Evolutionary conservation across 176 grass and related monocot genomes (phyloP), one percentile per base, ranked within the genome.

Genomic region (Oryza nivara): DNA sequence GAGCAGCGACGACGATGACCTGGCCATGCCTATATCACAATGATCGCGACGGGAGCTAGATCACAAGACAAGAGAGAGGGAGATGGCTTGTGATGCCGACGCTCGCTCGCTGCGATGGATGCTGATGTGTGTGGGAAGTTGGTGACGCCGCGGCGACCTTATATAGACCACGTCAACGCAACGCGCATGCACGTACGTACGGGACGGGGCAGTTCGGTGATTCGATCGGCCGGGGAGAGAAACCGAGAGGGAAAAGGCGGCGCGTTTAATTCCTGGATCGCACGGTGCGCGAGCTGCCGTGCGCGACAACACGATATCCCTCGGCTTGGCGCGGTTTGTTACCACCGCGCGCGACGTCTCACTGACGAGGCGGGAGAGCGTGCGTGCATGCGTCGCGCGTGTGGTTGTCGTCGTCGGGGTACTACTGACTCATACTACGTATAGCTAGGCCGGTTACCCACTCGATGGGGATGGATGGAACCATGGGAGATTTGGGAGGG

Each of bases 211-310:
- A 19, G 16, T 54, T 54, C 16, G 16, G 3, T 7, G 51, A 54
- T 54, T 14, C 15, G 16, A 17, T 19, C 15, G 16, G 4, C 16
- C 15, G 28, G 28, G 16, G 4, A 2, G 26, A 14, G 3, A 14
- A 30, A 30, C 28, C 28, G 12, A 14, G 40, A 34, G 80, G 22
- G 69, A 87, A 91, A 91, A 71, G 89, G 85, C 89, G 89, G 89
- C 43, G 89, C 85, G 80, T 91, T 91, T 83, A 91, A 84, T 84
- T 91, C 51, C 9, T 3, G 35, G 10, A 46, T 84, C 73, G 20
- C 63, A 54, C 44, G n/a, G 46, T 67, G 40, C 44, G 23, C 7
- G 40, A 30, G 23, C 7, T 15, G 40, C 68, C 1, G 16, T 6
- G 56, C 81, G 70, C 64, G 44, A 9, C 56, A n/a, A 60, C 56